Conservation (phyloP, 2,329 filamentous ascomycete genomes). For the Pseudogymnoascus sp. region DNA sequence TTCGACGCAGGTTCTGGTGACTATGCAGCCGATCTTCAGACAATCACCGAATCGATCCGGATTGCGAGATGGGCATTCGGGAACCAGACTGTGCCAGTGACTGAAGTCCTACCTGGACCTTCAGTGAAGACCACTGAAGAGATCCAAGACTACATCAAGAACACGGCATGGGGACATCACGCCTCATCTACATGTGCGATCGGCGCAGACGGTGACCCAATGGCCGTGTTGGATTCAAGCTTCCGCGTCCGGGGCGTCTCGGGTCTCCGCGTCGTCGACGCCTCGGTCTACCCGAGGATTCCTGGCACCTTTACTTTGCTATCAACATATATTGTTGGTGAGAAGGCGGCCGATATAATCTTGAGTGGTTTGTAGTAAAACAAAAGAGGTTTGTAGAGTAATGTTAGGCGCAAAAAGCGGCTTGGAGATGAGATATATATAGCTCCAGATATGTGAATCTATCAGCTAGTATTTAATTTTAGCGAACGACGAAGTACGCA, state of each 20-base stretch:
- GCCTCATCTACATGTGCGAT: conserved; percentile 48
- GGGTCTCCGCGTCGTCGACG: conserved; percentile 53
- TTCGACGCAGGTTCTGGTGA: conserved; percentile 37
- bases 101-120: conserved; percentile 34
- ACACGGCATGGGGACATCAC: conserved; percentile 50
- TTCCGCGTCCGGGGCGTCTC: conserved; percentile 48
- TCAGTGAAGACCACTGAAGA: conserved; percentile 34
- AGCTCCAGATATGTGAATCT: neutral
- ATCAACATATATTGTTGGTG: conserved; percentile 46
- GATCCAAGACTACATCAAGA: conserved; percentile 39
- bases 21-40: conserved; percentile 14
- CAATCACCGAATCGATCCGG: conserved; percentile 16
- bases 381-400: neutral
- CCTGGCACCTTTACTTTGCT: conserved; percentile 43
- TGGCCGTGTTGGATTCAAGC: conserved; percentile 46
- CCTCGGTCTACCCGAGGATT: conserved; percentile 45
- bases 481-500: neutral
- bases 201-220: conserved; percentile 28
- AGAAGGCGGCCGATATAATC: conserved; percentile 42
- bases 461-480: neutral
- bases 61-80: conserved; percentile 29
- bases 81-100: conserved; percentile 33
- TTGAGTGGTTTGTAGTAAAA: neutral
- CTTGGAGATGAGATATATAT: neutral
- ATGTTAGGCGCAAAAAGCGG: neutral